These are phyloP conservation scores for Daldinia loculata DNA, from an alignment of 495 filamentous ascomycete species.

Conservation along the genomic window DNA sequence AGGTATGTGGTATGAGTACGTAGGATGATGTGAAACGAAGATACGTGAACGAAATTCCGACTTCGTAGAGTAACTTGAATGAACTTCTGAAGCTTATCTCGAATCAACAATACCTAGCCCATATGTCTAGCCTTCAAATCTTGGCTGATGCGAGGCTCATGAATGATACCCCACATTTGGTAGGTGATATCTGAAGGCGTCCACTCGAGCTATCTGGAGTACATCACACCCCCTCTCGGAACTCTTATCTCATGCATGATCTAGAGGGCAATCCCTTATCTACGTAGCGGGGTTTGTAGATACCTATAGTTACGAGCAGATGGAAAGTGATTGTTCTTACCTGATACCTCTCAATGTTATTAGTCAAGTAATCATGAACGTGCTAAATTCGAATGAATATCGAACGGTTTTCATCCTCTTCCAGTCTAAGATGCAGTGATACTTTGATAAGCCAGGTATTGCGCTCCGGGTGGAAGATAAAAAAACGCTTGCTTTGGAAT, in stretches of 20 bases:
- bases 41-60: neutral
- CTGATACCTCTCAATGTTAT: neutral
- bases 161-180: conserved; percentile 24
- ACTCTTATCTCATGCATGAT: conserved; percentile 22
- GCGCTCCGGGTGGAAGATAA: neutral
- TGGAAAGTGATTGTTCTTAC: neutral
- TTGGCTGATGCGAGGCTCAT: conserved; percentile 3
- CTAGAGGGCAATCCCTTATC: conserved; percentile 26
- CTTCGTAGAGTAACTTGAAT: neutral
- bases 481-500: neutral
- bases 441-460: conserved; percentile 4
- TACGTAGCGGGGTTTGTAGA: conserved; percentile 10
- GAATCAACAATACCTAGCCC: neutral
- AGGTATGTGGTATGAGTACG: neutral
- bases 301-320: conserved; percentile 8
- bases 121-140: neutral
- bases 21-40: neutral
- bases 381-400: neutral
- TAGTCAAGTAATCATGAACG: neutral
- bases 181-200: neutral
- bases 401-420: neutral
- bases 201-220: neutral
- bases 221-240: neutral
- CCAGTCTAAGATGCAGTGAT: neutral
- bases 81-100: neutral